phyloP scores from a whole-genome alignment of 2,329 filamentous ascomycete genomes.

The Sphaerostilbella broomeana region DNA sequence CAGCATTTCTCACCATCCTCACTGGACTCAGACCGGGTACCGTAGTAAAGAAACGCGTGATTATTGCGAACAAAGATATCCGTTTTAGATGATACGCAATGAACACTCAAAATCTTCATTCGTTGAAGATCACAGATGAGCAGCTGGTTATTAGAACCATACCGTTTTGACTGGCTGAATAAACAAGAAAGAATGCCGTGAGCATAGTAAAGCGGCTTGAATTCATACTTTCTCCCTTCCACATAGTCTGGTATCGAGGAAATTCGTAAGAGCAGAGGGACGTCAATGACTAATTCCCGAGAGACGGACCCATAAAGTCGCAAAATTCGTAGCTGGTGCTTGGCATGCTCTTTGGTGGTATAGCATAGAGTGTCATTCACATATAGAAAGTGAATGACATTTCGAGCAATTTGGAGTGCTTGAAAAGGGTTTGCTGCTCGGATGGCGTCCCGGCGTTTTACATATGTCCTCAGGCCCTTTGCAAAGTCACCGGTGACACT shows the following conservation, averaged over 20 bases:
- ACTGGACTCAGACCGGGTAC: slow-evolving; percentile 51
- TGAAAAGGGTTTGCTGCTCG: slow-evolving; percentile 56
- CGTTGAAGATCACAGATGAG: slow-evolving; percentile 38
- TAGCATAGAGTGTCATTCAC: slow-evolving; percentile 60
- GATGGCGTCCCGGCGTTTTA: slow-evolving; percentile 55
- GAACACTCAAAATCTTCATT: slow-evolving; percentile 36
- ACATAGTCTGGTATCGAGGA: slow-evolving; percentile 30
- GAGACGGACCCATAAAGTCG: slow-evolving; percentile 45
- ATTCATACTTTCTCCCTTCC: slow-evolving; percentile 34
- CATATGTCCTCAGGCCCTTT: slow-evolving; percentile 45
- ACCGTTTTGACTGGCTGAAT: slow-evolving; percentile 37
- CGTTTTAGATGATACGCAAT: slow-evolving; percentile 37
- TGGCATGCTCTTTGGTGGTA: slow-evolving; percentile 33
- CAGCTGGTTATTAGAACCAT: slow-evolving; percentile 41
- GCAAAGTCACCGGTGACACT: slow-evolving; percentile 17
- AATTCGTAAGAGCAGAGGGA: slow-evolving; percentile 31
- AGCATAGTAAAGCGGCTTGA: slow-evolving; percentile 51
- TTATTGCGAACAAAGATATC: slow-evolving; percentile 65
- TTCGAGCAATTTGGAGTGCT: slow-evolving; percentile 47
- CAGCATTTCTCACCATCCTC: slow-evolving; percentile 55
- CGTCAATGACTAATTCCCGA: slow-evolving; percentile 50
- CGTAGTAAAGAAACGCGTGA: slow-evolving; percentile 55
- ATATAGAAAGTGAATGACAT: slow-evolving; percentile 57
- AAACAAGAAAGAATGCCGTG: slow-evolving; percentile 52
- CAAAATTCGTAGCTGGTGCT: slow-evolving; percentile 46